Base-by-base conservation (phyloP, 164 flowering plant species). In the Piper betle region DNA sequence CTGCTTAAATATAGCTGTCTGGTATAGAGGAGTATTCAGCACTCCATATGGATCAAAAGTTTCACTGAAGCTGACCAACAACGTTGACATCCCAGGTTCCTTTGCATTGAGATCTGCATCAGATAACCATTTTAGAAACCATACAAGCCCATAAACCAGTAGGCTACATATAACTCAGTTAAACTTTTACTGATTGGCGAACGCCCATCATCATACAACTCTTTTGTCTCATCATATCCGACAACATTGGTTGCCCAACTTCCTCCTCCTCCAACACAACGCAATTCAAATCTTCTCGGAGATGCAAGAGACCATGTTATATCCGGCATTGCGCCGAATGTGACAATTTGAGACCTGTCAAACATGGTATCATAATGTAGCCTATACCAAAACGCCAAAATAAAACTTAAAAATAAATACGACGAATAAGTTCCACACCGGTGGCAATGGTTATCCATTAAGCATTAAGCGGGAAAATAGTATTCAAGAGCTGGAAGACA, bases 1-100 rank as follows among this genome's bases (percentile, higher is more conserved):
- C 89, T 91, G 99, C 82, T 94, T 94, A 77, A 91, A 94, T 41
- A 97, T 94, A 40, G 99, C 96, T 38, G 99, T 91, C 62, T 90
- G 97, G 71, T 94, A 94, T 61, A 93, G 79, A 39, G 99, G 96
- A 11, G 91, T 77, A 63, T 95, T 91, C 52, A 85, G 70, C 11
- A 97, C 87, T 69, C 61, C 77, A 71, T 73, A 91, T 12, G 99
- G 97, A 82, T 94, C 99, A 64, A 82, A 85, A 16, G 75, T 67
- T 61, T 76, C 85, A 43, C 75, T 82, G 56, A 82, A 88, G 65
- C 85, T 94, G 91, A 84, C 73, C 81, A 94, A 65, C 62, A 88
- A 67, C 12, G 99, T 94, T 1, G 99, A 79, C 25, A 94, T 72
- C 68, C 91, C 83, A 3, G 89, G 97, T 66, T 83, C 92, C 75